These are phyloP conservation scores for Fusarium sp. DNA, from an alignment of 2,329 filamentous ascomycete genomes.

Conservation along the genomic window DNA sequence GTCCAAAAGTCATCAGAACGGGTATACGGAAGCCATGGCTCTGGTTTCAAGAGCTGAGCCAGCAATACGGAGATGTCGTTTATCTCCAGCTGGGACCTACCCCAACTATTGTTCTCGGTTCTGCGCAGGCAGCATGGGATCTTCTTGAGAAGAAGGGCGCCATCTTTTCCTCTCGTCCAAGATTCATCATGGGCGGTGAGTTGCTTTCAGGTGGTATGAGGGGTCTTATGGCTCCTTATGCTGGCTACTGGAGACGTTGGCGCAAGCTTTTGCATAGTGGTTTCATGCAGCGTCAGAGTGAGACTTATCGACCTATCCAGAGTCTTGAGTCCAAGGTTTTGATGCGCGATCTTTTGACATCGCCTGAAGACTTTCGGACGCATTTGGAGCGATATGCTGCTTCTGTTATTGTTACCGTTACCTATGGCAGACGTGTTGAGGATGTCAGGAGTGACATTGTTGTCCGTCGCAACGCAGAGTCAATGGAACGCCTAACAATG, in stretches of 20 bases:
- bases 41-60: slow-evolving; percentile 52
- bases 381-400: slow-evolving; percentile 47
- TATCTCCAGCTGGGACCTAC: slow-evolving; percentile 54
- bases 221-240: slow-evolving; percentile 55
- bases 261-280: slow-evolving; percentile 54
- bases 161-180: slow-evolving; percentile 55
- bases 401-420: slow-evolving; percentile 54
- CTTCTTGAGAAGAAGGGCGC: slow-evolving; percentile 54
- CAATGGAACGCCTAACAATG: slow-evolving; percentile 53
- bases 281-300: slow-evolving; percentile 55
- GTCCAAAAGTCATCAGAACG: slow-evolving; percentile 49
- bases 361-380: slow-evolving; percentile 42
- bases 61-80: slow-evolving; percentile 53
- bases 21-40: slow-evolving; percentile 53
- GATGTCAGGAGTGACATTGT: slow-evolving; percentile 49
- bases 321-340: slow-evolving; percentile 53
- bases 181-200: slow-evolving; percentile 57
- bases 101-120: slow-evolving; percentile 54
- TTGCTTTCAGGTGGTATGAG: slow-evolving; percentile 52
- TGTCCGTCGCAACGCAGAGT: slow-evolving; percentile 50
- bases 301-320: slow-evolving; percentile 53
- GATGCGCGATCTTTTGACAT: slow-evolving; percentile 49
- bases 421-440: slow-evolving; percentile 49
- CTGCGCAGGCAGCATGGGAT: slow-evolving; percentile 54
- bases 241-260: slow-evolving; percentile 53